Evolutionary conservation across 1,284 basidiomycete genomes (phyloP).

Genomic region (Fomitopsis betulina): DNA sequence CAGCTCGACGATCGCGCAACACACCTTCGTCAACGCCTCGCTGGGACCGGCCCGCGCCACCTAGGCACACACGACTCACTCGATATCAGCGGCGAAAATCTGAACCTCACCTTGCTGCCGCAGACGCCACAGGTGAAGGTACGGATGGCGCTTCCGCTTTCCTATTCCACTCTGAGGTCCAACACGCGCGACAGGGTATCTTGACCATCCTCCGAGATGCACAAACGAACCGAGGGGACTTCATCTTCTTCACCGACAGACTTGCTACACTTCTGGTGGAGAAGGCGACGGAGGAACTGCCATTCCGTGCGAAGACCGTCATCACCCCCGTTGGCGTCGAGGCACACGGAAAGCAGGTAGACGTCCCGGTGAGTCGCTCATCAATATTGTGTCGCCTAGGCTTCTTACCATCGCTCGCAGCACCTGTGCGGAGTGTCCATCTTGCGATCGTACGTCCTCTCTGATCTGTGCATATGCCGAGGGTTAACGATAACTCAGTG

Average conservation of each 20-base stretch:
- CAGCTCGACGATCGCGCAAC: slow-evolving; percentile 79
- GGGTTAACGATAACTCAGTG: slow-evolving; percentile 38
- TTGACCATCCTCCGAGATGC: slow-evolving; percentile 81
- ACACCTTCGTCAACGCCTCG: slow-evolving; percentile 72
- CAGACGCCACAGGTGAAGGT: slow-evolving; percentile 83
- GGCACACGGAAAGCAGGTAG: slow-evolving; percentile 60
- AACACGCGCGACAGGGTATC: slow-evolving; percentile 58
- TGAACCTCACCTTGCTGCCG: slow-evolving; percentile 67
- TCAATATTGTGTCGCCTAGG: background rate
- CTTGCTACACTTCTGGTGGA: slow-evolving; percentile 85
- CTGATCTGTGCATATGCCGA: background rate
- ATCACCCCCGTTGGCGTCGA: slow-evolving; percentile 63
- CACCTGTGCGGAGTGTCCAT: slow-evolving; percentile 82
- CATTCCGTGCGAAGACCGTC: slow-evolving; percentile 62
- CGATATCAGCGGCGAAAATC: slow-evolving; percentile 20
- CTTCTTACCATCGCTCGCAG: slow-evolving; percentile 27
- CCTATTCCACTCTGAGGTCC: background rate
- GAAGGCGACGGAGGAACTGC: slow-evolving; percentile 78
- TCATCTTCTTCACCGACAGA: slow-evolving; percentile 86
- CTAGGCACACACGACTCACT: slow-evolving; percentile 6
- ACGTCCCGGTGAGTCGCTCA: slow-evolving; percentile 41
- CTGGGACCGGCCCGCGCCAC: slow-evolving; percentile 30
- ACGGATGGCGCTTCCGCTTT: slow-evolving; percentile 33
- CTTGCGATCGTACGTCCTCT: slow-evolving; percentile 62
- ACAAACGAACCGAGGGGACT: slow-evolving; percentile 74